A percentile compares a stretch with the other conserved stretches of the same genome.
Evolutionary conservation across 2,329 filamentous ascomycete genomes (phyloP).

Genomic region (Colletotrichum truncatum): DNA sequence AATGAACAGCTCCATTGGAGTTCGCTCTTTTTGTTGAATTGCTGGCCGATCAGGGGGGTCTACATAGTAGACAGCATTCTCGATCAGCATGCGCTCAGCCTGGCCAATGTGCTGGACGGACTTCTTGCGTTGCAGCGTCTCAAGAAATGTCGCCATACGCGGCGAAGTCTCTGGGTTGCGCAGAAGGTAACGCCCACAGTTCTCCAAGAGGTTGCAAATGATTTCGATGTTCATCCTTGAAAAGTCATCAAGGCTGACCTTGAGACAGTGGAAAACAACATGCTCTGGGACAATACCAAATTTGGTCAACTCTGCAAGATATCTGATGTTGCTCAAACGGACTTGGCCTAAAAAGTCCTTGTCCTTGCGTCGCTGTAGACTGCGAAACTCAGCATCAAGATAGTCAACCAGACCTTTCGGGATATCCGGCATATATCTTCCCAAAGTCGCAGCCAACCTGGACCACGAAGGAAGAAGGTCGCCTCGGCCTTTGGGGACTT

Average conservation of each 20-base stretch:
- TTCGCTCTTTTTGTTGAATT: slow-evolving; percentile 96
- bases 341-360: slow-evolving; percentile 98
- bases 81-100: slow-evolving; percentile 96
- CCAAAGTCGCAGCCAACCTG: slow-evolving; percentile 91
- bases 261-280: slow-evolving; percentile 98
- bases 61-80: slow-evolving; percentile 98
- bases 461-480: slow-evolving; percentile 92
- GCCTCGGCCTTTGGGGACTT: slow-evolving; percentile 92
- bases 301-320: slow-evolving; percentile 95
- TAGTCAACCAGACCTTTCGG: slow-evolving; percentile 91
- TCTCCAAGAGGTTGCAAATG: slow-evolving; percentile 94
- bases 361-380: slow-evolving; percentile 93
- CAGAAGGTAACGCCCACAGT: slow-evolving; percentile 92
- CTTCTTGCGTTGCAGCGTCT: slow-evolving; percentile 96
- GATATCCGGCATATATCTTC: slow-evolving; percentile 94
- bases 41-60: slow-evolving; percentile 93
- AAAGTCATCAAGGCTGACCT: slow-evolving; percentile 97
- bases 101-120: slow-evolving; percentile 93
- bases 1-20: slow-evolving; percentile 91
- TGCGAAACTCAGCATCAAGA: slow-evolving; percentile 95
- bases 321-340: slow-evolving; percentile 93
- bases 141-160: slow-evolving; percentile 91
- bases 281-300: slow-evolving; percentile 98
- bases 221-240: slow-evolving; percentile 99
- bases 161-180: slow-evolving; percentile 93